Evolutionary conservation across 1,139 yeast species (phyloP), one percentile per base, ranked within the genome.

Genomic region (Magnusiomyces paraingens): DNA sequence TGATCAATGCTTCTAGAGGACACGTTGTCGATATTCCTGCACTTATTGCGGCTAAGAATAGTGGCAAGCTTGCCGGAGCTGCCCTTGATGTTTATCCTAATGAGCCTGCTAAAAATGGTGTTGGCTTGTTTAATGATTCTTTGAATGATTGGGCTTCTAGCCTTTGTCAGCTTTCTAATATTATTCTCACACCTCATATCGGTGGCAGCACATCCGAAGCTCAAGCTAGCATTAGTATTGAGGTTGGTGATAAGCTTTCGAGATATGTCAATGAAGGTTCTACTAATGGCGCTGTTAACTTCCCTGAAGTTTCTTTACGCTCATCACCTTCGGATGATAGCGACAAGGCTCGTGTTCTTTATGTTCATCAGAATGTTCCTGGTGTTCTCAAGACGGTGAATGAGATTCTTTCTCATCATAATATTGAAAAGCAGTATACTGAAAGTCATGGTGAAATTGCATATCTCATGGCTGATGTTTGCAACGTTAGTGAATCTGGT

Each of bases 131-230:
- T 75, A 75, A 70, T 65, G 78, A 84, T 66, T 77, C 78, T 46
- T 78, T 93, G 69, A 93, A 93, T 74, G 66, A 75, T 39, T 94
- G 96, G 94, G 82, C 89, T 56, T 77, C 87, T 39, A 96, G 91
- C 68, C 80, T 94, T 64, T 80, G 84, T 62, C 77, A 87, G 18
- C 79, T 90, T 70, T 82, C 94, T 74, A 94, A 93, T 71, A 84
- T 93, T 55, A 90, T 94, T 60, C 79, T 93, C 67, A 85, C 98
- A 55, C 99, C 99, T 41, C 99, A 93, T 69, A 93, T 93, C 65
- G 99, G 99, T 75, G 99, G 99, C 61, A 90, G 98, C 51, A 93
- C 99, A 50, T 98, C 93, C 73, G 99, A 93, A 76, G 99, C 99
- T 38, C 99, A 93, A 78, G 82, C 90, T 58, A 96, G 98, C 51